These are phyloP conservation scores for Komagataea norvegica DNA, from an alignment of 1,139 yeast genomes.

Conservation along the genomic window DNA sequence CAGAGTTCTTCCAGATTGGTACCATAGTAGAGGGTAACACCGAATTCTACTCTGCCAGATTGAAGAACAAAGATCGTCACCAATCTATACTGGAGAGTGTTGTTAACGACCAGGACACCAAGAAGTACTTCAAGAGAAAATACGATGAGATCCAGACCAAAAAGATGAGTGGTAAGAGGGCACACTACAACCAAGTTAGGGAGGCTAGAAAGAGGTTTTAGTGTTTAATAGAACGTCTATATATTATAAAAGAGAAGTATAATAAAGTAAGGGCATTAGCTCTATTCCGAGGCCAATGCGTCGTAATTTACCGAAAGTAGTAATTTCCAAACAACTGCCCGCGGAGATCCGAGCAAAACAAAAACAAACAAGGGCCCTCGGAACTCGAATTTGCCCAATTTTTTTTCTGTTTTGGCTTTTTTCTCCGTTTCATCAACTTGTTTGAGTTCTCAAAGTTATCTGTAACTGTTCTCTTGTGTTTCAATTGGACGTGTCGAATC, in stretches of 20 bases:
- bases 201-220: constrained; percentile 52
- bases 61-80: constrained; percentile 69
- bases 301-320: constrained; percentile 9
- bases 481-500: too few species aligned
- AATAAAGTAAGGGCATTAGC: too few species aligned
- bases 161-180: constrained; percentile 74
- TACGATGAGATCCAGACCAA: constrained; percentile 71
- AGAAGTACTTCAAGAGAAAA: constrained; percentile 78
- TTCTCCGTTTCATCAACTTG: not conserved
- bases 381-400: constrained; percentile 3
- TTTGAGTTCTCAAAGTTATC: not conserved
- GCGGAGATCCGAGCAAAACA: constrained; percentile 8
- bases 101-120: constrained; percentile 64
- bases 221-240: not conserved
- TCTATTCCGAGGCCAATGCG: not conserved
- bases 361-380: constrained; percentile 9
- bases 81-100: constrained; percentile 77
- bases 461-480: too few species aligned
- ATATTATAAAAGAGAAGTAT: not conserved
- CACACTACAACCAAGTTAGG: constrained; percentile 60
- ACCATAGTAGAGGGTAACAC: constrained; percentile 79
- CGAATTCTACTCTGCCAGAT: constrained; percentile 70
- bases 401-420: constrained; percentile 5
- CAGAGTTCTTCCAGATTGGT: constrained; percentile 84
- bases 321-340: constrained; percentile 9